Evolutionary conservation across 257 asterid species (phyloP), one percentile per base, ranked within the genome.

Genomic region (Nicotiana paniculata): DNA sequence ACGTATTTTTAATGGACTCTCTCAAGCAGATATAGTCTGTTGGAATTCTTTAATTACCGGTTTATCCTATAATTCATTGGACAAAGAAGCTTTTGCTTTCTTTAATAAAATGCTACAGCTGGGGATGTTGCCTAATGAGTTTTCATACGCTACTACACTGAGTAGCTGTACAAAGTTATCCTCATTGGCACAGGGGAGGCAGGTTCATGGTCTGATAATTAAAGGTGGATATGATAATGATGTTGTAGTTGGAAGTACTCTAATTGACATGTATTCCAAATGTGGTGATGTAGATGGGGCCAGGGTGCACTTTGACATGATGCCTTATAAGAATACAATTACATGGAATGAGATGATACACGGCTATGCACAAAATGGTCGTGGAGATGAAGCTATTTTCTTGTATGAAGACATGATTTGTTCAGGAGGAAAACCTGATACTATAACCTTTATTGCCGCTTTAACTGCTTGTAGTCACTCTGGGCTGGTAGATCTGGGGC

Each of bases 261-360:
- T 84, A 17, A 84, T 80, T 79, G 86, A 84, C 82, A 84, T 84
- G 86, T 84, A 84, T 61, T 79, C 82, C 77, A 84, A 84, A 80
- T 84, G 86, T 72, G 86, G 84, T 46, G 67, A 79, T 69, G 81
- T 84, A 48, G 61, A 57, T 46, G 86, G 55, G 28, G 84, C 81
- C 51, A 84, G 46, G 35, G 48, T 61, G 54, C 80, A 61, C 21
- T 84, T 84, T 74, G 21, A 57, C 57, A 84, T 43, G 64, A 84
- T 84, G 86, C 66, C 77, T 13, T 79, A 70, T 59, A 84, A 78
- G 69, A 82, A 84, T 80, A 26, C 26, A 32, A 82, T 84, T n/a
- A 79, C 86, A 33, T 84, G 86, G 84, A 84, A 84, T 65, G 81
- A 79, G 58, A 80, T 84, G 83, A 79, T 84, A 37, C 77, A 69